Evolutionary conservation across 257 asterid genomes (phyloP).

Genomic region (Plantago major): DNA sequence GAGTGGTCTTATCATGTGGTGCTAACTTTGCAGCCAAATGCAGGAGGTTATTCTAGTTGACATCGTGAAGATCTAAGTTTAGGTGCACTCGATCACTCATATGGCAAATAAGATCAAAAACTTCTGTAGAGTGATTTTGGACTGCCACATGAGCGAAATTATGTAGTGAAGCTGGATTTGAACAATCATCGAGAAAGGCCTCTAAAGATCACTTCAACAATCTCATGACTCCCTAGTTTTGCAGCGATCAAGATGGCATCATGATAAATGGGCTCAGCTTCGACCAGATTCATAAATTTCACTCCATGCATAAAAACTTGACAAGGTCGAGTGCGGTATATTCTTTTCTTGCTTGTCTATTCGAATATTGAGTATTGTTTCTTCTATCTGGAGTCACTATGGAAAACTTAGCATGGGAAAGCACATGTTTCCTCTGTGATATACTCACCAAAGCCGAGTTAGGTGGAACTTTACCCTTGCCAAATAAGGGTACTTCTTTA

Average conservation of each 20-base stretch:
- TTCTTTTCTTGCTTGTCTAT: not conserved
- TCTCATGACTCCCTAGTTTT: slow-evolving; percentile 3
- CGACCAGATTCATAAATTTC: not conserved
- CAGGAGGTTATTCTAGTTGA: not conserved
- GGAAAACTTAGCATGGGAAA: not conserved
- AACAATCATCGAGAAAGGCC: slow-evolving; percentile 2
- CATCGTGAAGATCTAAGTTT: not conserved
- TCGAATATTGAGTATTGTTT: not conserved
- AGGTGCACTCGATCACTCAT: not conserved
- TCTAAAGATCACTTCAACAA: slow-evolving; percentile 14
- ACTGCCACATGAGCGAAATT: slow-evolving; percentile 11
- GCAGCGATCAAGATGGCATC: slow-evolving; percentile 12
- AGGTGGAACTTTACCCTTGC: not conserved
- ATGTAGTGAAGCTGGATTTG: not conserved
- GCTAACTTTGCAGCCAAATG: slow-evolving; percentile 1
- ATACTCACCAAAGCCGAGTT: slow-evolving; percentile 1
- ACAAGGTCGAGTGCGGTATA: slow-evolving; percentile 1
- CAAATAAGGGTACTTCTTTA: slow-evolving; percentile 5
- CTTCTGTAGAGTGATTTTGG: slow-evolving; percentile 1
- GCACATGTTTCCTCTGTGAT: not conserved
- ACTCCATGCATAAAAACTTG: slow-evolving; percentile 13
- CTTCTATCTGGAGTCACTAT: not conserved
- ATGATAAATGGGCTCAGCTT: not conserved
- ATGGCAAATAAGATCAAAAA: slow-evolving; percentile 8
- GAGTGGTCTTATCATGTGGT: not conserved